Evolutionary conservation across 306 rosid species (phyloP).

Genomic region (Bauhinia variegata): DNA sequence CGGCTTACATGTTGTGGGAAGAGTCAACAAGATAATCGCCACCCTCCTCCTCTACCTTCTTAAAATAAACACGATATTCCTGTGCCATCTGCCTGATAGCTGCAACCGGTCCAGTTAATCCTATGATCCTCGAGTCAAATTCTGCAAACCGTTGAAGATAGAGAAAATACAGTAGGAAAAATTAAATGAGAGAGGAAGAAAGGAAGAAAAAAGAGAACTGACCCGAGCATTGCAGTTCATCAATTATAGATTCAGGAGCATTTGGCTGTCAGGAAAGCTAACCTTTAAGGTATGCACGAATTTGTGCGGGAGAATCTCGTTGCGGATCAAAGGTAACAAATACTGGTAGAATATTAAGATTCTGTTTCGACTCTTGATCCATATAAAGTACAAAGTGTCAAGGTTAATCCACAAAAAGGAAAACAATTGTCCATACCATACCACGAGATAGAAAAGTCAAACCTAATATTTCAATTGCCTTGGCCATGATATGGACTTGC

Average conservation of each 20-base stretch:
- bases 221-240: neutral
- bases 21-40: slow-evolving; percentile 87
- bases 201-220: slow-evolving; percentile 14
- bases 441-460: slow-evolving; percentile 32
- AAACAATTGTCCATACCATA: slow-evolving; percentile 15
- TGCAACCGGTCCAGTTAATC: slow-evolving; percentile 73
- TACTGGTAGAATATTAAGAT: slow-evolving; percentile 65
- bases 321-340: slow-evolving; percentile 93
- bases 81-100: slow-evolving; percentile 94
- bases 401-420: slow-evolving; percentile 27
- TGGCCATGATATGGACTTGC: slow-evolving; percentile 67
- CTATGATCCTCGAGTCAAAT: slow-evolving; percentile 74
- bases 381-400: slow-evolving; percentile 31
- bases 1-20: slow-evolving; percentile 82
- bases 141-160: slow-evolving; percentile 52
- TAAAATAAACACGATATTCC: slow-evolving; percentile 78
- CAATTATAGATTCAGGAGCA: slow-evolving; percentile 9
- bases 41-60: slow-evolving; percentile 82
- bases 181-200: neutral
- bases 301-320: slow-evolving; percentile 82
- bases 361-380: slow-evolving; percentile 60
- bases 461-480: slow-evolving; percentile 72
- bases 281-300: slow-evolving; percentile 84
- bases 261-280: slow-evolving; percentile 32
- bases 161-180: slow-evolving; percentile 7